These are phyloP conservation scores for Phytophthora vignae DNA, from an alignment of 352 stramenopile species.

Conservation along the genomic window DNA sequence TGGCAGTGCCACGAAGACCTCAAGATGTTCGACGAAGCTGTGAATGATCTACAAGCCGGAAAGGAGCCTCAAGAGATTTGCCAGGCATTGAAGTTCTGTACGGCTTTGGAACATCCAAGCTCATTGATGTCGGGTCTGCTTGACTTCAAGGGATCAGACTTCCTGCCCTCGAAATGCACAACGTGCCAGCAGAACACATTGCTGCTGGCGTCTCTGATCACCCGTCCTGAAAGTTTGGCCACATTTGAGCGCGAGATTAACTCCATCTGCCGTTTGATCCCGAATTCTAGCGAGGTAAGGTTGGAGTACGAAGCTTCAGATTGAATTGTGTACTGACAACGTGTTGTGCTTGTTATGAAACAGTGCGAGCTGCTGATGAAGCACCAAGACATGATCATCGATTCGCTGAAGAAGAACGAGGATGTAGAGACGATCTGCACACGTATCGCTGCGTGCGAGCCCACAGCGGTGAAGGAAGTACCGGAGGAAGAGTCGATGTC, in stretches of 20 bases:
- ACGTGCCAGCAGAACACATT: constrained; percentile 69
- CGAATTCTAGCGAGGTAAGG: constrained; percentile 53
- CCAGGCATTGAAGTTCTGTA: constrained; percentile 59
- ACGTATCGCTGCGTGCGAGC: constrained; percentile 50
- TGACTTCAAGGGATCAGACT: constrained; percentile 49
- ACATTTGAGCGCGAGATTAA: constrained; percentile 59
- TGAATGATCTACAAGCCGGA: constrained; percentile 54
- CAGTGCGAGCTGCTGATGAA: constrained; percentile 67
- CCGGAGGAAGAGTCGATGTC: constrained; percentile 50
- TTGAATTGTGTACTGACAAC: constrained; percentile 2
- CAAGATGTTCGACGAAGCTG: constrained; percentile 71
- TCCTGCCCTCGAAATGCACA: constrained; percentile 55
- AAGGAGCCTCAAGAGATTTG: constrained; percentile 75
- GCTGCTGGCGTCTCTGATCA: constrained; percentile 60
- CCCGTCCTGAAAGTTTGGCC: constrained; percentile 50
- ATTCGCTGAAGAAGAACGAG: constrained; percentile 59
- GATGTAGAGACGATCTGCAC: constrained; percentile 62
- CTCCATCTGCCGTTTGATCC: constrained; percentile 65
- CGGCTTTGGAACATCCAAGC: constrained; percentile 16
- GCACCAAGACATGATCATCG: constrained; percentile 59
- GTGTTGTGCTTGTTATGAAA: constrained; percentile 4
- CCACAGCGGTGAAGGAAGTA: constrained; percentile 15
- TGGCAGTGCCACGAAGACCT: constrained; percentile 68
- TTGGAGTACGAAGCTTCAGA: neutral
- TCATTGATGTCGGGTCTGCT: constrained; percentile 45